Conservation (phyloP, 345 rosid species). For the Melastoma malabathricum region DNA sequence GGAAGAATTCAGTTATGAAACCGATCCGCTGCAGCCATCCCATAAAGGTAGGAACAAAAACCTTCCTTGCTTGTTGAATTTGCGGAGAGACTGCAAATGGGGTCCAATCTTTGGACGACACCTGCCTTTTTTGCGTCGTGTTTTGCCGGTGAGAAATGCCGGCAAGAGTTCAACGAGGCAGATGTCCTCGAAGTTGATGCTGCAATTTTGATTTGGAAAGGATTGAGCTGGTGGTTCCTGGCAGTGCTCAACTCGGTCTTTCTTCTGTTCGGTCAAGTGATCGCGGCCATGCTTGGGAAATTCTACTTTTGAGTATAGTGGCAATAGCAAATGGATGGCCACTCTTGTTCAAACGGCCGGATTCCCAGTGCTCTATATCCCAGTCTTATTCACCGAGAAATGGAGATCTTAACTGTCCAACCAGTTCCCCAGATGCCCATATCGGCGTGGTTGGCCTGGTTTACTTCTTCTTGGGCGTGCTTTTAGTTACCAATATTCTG, state of each 20-base stretch:
- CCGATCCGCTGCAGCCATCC: too few species aligned
- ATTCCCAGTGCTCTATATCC: conserved; percentile 17
- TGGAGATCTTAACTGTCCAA: neutral
- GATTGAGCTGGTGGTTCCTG: conserved; percentile 15
- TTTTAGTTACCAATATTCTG: conserved; percentile 11
- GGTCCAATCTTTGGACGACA: too few species aligned
- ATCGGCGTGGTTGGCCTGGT: neutral
- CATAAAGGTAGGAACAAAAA: too few species aligned
- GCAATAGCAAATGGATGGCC: too few species aligned
- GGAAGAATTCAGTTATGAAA: too few species aligned
- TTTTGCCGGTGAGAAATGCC: too few species aligned
- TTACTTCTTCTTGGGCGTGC: conserved; percentile 15
- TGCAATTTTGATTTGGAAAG: neutral
- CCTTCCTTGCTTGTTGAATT: too few species aligned
- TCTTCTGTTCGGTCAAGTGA: conserved; percentile 10
- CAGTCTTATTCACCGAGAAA: conserved; percentile 1
- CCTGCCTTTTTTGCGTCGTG: too few species aligned
- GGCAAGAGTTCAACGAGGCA: neutral
- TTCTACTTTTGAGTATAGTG: conserved; percentile 4
- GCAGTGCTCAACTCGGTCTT: conserved; percentile 9
- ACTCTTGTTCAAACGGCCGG: conserved; percentile 16
- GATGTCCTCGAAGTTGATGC: neutral
- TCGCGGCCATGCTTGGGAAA: conserved; percentile 11
- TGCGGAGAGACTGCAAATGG: too few species aligned
- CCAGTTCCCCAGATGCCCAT: neutral